A percentile compares a stretch with the other conserved stretches of the same genome.
These are phyloP conservation scores for Phtheirospermum japonicum DNA, from an alignment of 257 asterid species.

Conservation along the genomic window DNA sequence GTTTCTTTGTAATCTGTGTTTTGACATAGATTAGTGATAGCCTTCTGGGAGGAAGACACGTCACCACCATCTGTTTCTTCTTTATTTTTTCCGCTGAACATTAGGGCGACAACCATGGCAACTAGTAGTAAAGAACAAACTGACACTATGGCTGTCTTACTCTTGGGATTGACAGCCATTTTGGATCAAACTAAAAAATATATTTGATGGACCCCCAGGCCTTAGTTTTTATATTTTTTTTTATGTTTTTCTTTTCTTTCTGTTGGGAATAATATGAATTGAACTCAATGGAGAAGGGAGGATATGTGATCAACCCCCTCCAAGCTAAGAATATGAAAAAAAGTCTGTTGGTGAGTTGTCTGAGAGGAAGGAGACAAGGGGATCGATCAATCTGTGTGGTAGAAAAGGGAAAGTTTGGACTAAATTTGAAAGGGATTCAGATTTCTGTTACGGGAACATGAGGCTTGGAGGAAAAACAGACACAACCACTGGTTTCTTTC, in stretches of 20 bases:
- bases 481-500: neutral
- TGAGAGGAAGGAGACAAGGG: no score
- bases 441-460: slow-evolving; percentile 13
- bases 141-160: slow-evolving; percentile 34
- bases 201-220: neutral
- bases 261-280: neutral
- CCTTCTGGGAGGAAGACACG: slow-evolving; percentile 41
- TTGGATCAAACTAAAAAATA: slow-evolving; percentile 9
- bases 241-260: neutral
- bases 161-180: slow-evolving; percentile 47
- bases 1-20: slow-evolving; percentile 60
- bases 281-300: slow-evolving; percentile 11
- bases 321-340: neutral
- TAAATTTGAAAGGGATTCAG: neutral
- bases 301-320: neutral
- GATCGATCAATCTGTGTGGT: neutral
- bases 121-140: slow-evolving; percentile 50
- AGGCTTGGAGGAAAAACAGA: slow-evolving; percentile 4
- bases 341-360: no score
- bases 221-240: neutral
- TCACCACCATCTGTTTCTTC: neutral
- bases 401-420: neutral
- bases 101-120: slow-evolving; percentile 65
- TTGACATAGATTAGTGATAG: slow-evolving; percentile 53
- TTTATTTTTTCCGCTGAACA: slow-evolving; percentile 17